Base-by-base conservation (phyloP, 2,329 filamentous ascomycete species). In the Neocatenulostroma microsporum region DNA sequence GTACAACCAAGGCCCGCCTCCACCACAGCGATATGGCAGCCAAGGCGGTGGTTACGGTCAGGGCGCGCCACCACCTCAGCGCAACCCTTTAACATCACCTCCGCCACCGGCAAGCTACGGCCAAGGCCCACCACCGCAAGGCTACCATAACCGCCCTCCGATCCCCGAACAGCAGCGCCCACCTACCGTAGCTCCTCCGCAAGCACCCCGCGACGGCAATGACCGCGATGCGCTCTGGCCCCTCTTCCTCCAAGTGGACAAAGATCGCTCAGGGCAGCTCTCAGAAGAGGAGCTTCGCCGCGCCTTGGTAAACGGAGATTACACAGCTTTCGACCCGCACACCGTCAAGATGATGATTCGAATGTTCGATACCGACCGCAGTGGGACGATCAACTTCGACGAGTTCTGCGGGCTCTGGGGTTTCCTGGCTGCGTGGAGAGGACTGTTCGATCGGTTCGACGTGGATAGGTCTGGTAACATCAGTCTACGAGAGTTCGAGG, bases 301-400 rank as follows among this genome's bases (percentile, higher is more conserved):
- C 1, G 91, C 91, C 14, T 78, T 98, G 5, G 88, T 96, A 41
- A 98, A 98, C 58, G 89, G 88, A 37, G 91, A 98, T 70, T 95
- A 85, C 77, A 85, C 85, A 2, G 77, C 86, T 4, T 98, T 98
- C 61, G 88, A 98, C 62, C 74, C 80, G 4, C 84, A 94, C 53
- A 98, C 91, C 1, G 88, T 96, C 47, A 82, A 82, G 56, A 94
- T 96, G 85, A 95, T 98, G 88, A 95, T 98, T 50, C 83, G 88
- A 57, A 96, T 98, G 91, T 98, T 98, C 65, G 89, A 96, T 66
- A 84, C 82, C 40, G 84, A 95, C 64, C 82, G 84, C 51, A 83
- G 76, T 44, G 87, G 88, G 34, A 84, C 82, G 11, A 93, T 98
- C 60, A 87, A 83, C 43, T 96, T 94, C 61, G 81, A 91, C 47